These are phyloP conservation scores for Fusarium tupiense DNA, from an alignment of 2,329 filamentous ascomycete species.

Conservation along the genomic window DNA sequence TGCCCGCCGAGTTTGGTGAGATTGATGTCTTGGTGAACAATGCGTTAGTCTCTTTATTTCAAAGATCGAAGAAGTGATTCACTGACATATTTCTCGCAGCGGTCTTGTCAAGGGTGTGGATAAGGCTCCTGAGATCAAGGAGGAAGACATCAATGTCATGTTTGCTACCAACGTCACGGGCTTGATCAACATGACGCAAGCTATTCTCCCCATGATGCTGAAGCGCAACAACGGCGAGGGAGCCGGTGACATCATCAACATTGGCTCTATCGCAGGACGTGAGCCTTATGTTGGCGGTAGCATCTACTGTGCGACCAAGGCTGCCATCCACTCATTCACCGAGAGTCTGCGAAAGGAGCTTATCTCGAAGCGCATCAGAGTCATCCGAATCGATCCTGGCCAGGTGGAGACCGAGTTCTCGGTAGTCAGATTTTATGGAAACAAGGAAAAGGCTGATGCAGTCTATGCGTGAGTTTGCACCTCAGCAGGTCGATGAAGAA, in stretches of 20 bases:
- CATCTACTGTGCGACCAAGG: conserved; percentile 94
- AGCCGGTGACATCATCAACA: conserved; percentile 91
- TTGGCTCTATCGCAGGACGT: conserved; percentile 89
- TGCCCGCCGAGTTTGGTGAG: conserved; percentile 84
- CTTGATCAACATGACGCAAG: conserved; percentile 96
- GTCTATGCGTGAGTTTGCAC: conserved; percentile 76
- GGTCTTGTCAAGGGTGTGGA: conserved; percentile 90
- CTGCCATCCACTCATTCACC: conserved; percentile 84
- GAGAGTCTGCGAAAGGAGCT: conserved; percentile 84
- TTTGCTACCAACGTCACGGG: conserved; percentile 93
- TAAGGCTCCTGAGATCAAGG: conserved; percentile 83
- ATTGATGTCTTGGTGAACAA: conserved; percentile 95
- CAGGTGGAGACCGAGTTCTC: conserved; percentile 97
- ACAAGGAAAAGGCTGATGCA: conserved; percentile 87
- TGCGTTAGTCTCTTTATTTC: conserved; percentile 68
- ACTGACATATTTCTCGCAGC: conserved; percentile 53
- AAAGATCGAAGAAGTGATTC: rapidly evolving
- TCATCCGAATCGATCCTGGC: conserved; percentile 89
- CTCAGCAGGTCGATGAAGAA: neutral
- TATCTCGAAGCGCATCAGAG: conserved; percentile 78
- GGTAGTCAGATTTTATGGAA: conserved; percentile 85
- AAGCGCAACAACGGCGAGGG: conserved; percentile 75
- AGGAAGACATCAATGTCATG: conserved; percentile 87
- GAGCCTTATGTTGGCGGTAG: conserved; percentile 85
- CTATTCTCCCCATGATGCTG: conserved; percentile 83